Evolutionary conservation across 768 basidiomycete species (phyloP), one percentile per base, ranked within the genome.

Genomic region (Serendipita vermifera): DNA sequence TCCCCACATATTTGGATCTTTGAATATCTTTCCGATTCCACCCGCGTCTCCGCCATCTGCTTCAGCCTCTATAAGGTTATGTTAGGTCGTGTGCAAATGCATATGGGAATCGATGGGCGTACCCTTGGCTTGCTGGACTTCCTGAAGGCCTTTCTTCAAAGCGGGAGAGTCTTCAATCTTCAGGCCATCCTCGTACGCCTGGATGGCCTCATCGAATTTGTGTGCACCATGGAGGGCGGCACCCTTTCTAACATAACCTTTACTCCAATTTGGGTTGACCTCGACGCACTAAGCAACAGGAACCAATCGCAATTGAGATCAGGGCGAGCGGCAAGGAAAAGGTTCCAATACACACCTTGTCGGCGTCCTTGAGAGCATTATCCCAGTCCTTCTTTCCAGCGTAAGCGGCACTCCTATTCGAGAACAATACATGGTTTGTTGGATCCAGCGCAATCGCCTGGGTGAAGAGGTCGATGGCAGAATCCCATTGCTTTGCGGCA

Each of bases 161-260:
- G 83, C 81, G 17, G 87, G 81, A 63, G 80, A 86, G 63, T 86
- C 85, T 67, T 94, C 93, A 53, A 83, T 67, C 64, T 85, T 79
- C 38, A 96, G 72, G 17, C 92, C 93, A 26, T 72, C 70, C 64
- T 93, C 82, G 69, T 94, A 94, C 5, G 84, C 81, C 56, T 77
- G 73, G 61, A 94, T 84, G 5, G 91, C 91, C 14, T 92, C 88
- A 57, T 82, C 85, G 63, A 79, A 94, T 66, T 76, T 73, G 57
- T 76, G 75, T 33, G 79, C 74, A 31, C 93, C 93, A 64, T 96
- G 93, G 58, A 96, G 70, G 26, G 93, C 93, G 48, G 93, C 92
- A 41, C 93, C 93, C 66, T 91, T 91, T 57, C 93, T 79, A 14
- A 83, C 85, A 71, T 84, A 90, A 4, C 92, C 91, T 67, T 97